phyloP scores from a whole-genome alignment of 306 rosid genomes.

The apple (Malus domestica) region DNA sequence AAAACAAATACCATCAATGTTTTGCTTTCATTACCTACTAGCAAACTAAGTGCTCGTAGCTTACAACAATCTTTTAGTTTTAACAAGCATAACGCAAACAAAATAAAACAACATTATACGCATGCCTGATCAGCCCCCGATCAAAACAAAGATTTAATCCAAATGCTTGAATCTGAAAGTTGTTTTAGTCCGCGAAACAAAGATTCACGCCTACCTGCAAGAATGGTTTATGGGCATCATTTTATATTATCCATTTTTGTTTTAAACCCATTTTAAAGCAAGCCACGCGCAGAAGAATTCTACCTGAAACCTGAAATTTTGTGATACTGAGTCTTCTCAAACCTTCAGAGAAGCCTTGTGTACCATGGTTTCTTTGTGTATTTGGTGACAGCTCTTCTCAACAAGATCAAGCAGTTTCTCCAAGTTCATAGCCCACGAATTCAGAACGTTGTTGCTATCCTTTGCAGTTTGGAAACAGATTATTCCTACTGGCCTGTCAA shows the following conservation, averaged over 20 bases:
- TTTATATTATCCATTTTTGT: neutral
- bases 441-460: constrained; percentile 84
- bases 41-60: neutral
- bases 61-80: neutral
- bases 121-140: neutral
- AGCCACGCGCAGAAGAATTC: neutral
- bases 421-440: constrained; percentile 87
- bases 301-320: constrained; percentile 5
- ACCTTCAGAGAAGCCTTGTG: constrained; percentile 78
- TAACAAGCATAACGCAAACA: neutral
- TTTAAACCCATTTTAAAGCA: neutral
- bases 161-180: neutral
- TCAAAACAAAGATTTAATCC: neutral
- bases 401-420: constrained; percentile 95
- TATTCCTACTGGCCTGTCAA: constrained; percentile 84
- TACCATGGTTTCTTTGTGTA: constrained; percentile 95
- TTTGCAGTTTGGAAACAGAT: constrained; percentile 76
- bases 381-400: constrained; percentile 95
- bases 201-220: neutral
- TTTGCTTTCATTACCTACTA: neutral
- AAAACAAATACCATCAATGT: too few relatives aligned
- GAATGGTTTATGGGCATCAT: neutral
- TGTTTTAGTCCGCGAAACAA: neutral
- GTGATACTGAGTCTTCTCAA: constrained; percentile 19
- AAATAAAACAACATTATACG: neutral